Conservation (phyloP, 2,329 filamentous ascomycete genomes). For the Cucurbitaria berberidis region DNA sequence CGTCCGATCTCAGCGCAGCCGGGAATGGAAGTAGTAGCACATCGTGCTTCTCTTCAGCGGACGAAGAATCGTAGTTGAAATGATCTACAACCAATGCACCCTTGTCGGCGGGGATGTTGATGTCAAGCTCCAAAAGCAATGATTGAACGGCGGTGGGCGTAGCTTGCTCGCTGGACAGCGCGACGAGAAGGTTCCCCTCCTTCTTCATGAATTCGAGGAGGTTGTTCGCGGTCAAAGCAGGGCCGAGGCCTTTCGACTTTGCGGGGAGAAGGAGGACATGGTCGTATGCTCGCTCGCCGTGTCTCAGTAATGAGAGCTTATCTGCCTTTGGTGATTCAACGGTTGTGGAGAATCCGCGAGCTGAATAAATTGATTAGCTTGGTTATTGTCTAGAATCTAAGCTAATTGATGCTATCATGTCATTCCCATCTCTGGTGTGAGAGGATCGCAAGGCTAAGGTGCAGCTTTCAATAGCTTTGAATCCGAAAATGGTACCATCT, state of each 20-base stretch:
- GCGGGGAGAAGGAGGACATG: constrained; percentile 88
- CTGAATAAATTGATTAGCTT: constrained; percentile 55
- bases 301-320: constrained; percentile 76
- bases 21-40: constrained; percentile 80
- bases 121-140: constrained; percentile 85
- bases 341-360: constrained; percentile 78
- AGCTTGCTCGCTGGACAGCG: constrained; percentile 74
- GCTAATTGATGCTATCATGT: neutral
- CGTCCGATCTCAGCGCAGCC: constrained; percentile 66
- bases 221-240: constrained; percentile 81
- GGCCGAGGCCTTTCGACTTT: constrained; percentile 91
- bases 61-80: constrained; percentile 85
- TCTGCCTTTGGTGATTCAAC: constrained; percentile 68
- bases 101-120: constrained; percentile 84
- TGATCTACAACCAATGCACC: constrained; percentile 89
- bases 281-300: constrained; percentile 88
- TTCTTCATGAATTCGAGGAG: constrained; percentile 92
- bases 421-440: neutral
- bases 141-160: constrained; percentile 76
- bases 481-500: neutral
- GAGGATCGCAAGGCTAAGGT: constrained; percentile 10
- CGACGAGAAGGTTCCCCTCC: constrained; percentile 87
- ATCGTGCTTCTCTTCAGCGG: constrained; percentile 83
- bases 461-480: constrained; percentile 14
- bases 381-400: neutral